Conservation (phyloP, 2,329 filamentous ascomycete species). For the Colletotrichum spaethianum region DNA sequence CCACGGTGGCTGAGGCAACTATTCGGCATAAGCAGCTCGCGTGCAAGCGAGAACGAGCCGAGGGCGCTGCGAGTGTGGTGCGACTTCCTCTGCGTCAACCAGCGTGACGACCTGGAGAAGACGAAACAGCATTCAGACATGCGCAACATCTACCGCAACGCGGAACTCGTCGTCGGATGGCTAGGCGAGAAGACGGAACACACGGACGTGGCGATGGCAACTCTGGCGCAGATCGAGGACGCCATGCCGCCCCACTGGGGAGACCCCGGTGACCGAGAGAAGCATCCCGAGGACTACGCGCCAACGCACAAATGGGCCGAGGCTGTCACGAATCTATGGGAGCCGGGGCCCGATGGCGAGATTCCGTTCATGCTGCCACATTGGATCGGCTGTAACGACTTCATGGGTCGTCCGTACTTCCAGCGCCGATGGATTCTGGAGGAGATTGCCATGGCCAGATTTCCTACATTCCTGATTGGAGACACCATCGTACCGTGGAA, state of each 20-base stretch:
- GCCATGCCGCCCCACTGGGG: constrained; percentile 51
- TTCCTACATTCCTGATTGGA: constrained; percentile 49
- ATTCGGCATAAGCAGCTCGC: constrained; percentile 41
- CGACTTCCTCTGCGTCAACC: constrained; percentile 50
- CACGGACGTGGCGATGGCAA: constrained; percentile 46
- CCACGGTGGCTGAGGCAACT: constrained; percentile 43
- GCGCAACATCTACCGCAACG: constrained; percentile 48
- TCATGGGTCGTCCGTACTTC: constrained; percentile 52
- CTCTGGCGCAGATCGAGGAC: constrained; percentile 48
- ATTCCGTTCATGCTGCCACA: constrained; percentile 43
- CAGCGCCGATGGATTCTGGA: constrained; percentile 55
- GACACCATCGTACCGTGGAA: constrained; percentile 55
- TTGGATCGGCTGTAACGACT: constrained; percentile 46
- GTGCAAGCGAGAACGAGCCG: constrained; percentile 24
- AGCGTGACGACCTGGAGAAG: constrained; percentile 47
- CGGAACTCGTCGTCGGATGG: constrained; percentile 53
- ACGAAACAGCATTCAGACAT: constrained; percentile 47
- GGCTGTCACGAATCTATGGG: constrained; percentile 47
- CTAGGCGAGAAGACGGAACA: constrained; percentile 48
- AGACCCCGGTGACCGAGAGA: constrained; percentile 51
- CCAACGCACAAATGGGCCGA: constrained; percentile 50
- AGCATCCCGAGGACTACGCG: constrained; percentile 52
- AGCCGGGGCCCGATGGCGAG: constrained; percentile 43
- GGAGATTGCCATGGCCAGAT: constrained; percentile 52
- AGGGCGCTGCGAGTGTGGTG: constrained; percentile 49